Evolutionary conservation across 352 stramenopile genomes (phyloP).

Genomic region (Chrysophaeum taylorii): DNA sequence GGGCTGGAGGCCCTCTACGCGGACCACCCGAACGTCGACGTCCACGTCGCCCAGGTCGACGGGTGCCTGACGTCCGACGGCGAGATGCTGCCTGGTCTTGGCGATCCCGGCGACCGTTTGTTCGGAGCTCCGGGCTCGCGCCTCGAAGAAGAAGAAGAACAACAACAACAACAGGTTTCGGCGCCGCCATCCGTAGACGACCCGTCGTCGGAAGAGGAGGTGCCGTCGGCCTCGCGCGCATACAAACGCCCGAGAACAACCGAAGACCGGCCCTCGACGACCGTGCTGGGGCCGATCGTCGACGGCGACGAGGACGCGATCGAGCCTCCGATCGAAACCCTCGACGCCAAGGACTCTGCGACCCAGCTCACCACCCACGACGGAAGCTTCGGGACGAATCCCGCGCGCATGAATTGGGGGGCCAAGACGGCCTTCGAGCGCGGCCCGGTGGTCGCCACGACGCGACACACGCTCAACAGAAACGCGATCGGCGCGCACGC

Average conservation of each 20-base stretch:
- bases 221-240: too few relatives aligned
- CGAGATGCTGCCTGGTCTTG: constrained; percentile 56
- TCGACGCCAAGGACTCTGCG: background rate
- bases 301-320: background rate
- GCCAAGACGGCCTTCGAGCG: constrained; percentile 73
- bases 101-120: constrained; percentile 57
- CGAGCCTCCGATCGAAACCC: background rate
- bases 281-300: background rate
- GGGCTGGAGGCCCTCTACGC: constrained; percentile 53
- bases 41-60: constrained; percentile 62
- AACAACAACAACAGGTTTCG: too few relatives aligned
- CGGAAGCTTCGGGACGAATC: constrained; percentile 51
- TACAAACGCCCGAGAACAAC: too few relatives aligned
- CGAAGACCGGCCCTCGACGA: background rate
- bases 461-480: constrained; percentile 82
- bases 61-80: constrained; percentile 47
- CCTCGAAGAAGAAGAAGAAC: too few relatives aligned
- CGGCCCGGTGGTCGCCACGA: constrained; percentile 85
- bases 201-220: too few relatives aligned
- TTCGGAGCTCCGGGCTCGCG: constrained; percentile 37
- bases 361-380: constrained; percentile 16
- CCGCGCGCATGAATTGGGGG: constrained; percentile 67
- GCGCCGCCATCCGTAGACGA: too few relatives aligned
- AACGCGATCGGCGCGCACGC: constrained; percentile 97
- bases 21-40: constrained; percentile 54